A percentile compares a stretch with the other conserved stretches of the same genome.
These are phyloP conservation scores for Furcasterigmium sp. DNA, from an alignment of 2,329 filamentous ascomycete genomes.

Conservation along the genomic window DNA sequence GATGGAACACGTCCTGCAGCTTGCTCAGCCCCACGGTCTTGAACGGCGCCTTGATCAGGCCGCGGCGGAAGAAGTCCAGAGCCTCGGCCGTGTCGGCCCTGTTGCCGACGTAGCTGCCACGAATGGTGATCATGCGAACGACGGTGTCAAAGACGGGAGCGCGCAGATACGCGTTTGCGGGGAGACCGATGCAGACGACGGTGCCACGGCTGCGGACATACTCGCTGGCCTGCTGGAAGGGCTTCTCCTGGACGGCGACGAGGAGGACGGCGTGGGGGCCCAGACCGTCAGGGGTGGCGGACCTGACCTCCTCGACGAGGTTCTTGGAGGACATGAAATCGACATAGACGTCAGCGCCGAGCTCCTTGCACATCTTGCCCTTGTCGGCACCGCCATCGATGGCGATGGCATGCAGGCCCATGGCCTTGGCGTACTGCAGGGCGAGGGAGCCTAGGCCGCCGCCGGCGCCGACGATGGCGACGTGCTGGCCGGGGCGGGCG, in stretches of 20 bases:
- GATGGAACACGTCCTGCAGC: constrained; percentile 72
- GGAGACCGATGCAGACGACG: constrained; percentile 86
- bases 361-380: constrained; percentile 59
- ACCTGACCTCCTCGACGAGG: constrained; percentile 79
- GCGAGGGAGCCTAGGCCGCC: constrained; percentile 77
- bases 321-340: constrained; percentile 76
- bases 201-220: constrained; percentile 80
- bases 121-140: constrained; percentile 84
- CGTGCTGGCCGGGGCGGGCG: constrained; percentile 65
- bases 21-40: constrained; percentile 80
- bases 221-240: constrained; percentile 88
- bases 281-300: constrained; percentile 70
- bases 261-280: constrained; percentile 86
- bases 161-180: constrained; percentile 70
- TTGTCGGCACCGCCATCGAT: constrained; percentile 85
- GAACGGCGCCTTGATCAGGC: constrained; percentile 81
- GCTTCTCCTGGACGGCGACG: constrained; percentile 81
- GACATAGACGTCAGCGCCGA: constrained; percentile 70
- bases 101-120: constrained; percentile 91
- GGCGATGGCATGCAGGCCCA: constrained; percentile 76
- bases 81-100: constrained; percentile 83
- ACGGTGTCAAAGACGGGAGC: constrained; percentile 89
- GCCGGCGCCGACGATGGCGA: constrained; percentile 82
- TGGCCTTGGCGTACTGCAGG: constrained; percentile 83
- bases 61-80: constrained; percentile 80